Evolutionary conservation across 805 yeast species (phyloP), one percentile per base, ranked within the genome.

Genomic region (Yarrowia sp.): DNA sequence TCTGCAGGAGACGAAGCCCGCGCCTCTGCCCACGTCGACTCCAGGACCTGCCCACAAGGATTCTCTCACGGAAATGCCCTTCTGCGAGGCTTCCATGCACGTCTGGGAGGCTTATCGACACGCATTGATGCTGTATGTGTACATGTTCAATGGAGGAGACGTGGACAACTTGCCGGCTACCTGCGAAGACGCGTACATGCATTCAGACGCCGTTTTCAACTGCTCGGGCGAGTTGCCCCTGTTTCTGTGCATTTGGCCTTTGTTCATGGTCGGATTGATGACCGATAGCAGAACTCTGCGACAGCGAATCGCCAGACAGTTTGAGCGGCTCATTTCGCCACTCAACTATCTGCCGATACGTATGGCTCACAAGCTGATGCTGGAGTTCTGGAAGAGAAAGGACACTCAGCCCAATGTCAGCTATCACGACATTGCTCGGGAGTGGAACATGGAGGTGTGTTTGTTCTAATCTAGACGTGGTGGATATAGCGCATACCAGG

Each of bases 401-500:
- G 47, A 55, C n/a, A 39, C 36, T 1, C 46, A 39, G 27, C 47
- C 61, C 7, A 21, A 33, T 14, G 35, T 38, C 8, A 27, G 29
- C 25, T 55, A 55, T 13, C 61, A 55, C 25, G 61, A 55, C 14
- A 55, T 55, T 38, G 61, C 61, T 4, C 13, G 47, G 6, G 61
- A 55, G 61, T 55, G 61, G 61, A 39, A 55, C 14, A 38, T 55
- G 61, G 61, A 55, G 61, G 47, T 55, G 18, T 55, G 61, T 27
- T 16, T 55, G 19, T 55, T 55, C 19, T 55, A 39, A 24, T 14
- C 8, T 31, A 13, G 16, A 24, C 16, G 18, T 10, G 10, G 9
- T n/a, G 9, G 42, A 9, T 21, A 13, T 21, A 18, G 39, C 18
- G 44, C 39, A 35, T 35, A 18, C 39, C 22, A n/a, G n/a, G n/a